Evolutionary conservation across 2,329 filamentous ascomycete genomes (phyloP).

Genomic region (Furcasterigmium furcatum): DNA sequence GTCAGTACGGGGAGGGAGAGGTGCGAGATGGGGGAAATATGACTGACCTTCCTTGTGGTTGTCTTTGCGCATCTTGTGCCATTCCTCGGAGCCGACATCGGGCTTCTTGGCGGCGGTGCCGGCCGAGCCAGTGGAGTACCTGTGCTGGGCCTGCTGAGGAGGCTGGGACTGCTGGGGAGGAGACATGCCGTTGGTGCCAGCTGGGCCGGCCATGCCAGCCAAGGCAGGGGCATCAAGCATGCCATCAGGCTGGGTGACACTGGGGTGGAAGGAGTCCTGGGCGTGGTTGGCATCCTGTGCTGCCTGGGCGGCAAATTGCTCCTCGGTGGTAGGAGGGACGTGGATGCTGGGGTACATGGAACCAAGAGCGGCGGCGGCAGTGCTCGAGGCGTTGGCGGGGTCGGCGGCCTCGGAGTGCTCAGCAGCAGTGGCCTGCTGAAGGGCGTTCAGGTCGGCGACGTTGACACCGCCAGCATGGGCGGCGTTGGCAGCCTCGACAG

Average conservation of each 20-base stretch:
- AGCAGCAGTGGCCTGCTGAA: conserved; percentile 48
- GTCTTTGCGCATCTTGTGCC: conserved; percentile 95
- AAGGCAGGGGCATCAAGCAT: conserved; percentile 12
- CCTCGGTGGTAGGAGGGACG: conserved; percentile 54
- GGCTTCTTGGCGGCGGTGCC: conserved; percentile 62
- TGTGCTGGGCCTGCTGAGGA: conserved; percentile 8
- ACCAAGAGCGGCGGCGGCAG: conserved; percentile 55
- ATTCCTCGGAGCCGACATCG: conserved; percentile 91
- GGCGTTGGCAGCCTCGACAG: conserved; percentile 40
- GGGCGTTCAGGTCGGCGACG: conserved; percentile 53
- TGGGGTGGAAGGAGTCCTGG: conserved; percentile 29
- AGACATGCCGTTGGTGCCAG: conserved; percentile 9
- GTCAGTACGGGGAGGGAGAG: conserved; percentile 15
- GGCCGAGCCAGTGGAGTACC: conserved; percentile 30
- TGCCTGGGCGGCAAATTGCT: conserved; percentile 55
- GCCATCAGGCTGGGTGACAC: conserved; percentile 28
- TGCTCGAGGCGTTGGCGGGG: conserved; percentile 52
- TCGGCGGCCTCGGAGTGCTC: conserved; percentile 46
- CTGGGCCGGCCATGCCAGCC: conserved; percentile 4
- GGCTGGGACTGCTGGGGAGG: conserved; percentile 6
- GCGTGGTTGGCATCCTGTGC: conserved; percentile 29
- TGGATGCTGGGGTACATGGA: conserved; percentile 58
- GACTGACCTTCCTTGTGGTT: conserved; percentile 95
- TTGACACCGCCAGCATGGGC: conserved; percentile 38
- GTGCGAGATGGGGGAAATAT: neutral